Evolutionary conservation across 768 basidiomycete genomes (phyloP), one percentile per base, ranked within the genome.

Genomic region (Cystobasidium ongulense): DNA sequence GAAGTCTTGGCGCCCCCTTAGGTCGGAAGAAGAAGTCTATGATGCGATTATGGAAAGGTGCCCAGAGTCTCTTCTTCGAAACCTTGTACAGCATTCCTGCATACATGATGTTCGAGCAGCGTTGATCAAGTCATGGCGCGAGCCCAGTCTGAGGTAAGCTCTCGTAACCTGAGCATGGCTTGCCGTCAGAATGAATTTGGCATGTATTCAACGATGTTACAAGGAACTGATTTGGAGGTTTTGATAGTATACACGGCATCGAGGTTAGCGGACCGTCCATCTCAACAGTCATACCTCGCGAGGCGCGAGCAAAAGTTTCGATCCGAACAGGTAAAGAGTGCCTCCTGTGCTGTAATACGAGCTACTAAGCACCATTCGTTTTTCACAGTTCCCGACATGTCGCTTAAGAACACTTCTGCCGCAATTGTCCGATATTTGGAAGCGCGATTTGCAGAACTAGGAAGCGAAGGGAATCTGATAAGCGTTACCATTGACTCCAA

Each of bases 131-230:
- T 36, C 68, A 31, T 71, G 57, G 57, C 57, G 57, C 50, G 29
- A 71, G 7, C 68, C 68, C 7, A 71, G 68, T 38, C 31, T 71
- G 17, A 71, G 68, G 68, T 71, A 27, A 36, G 68, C 52, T n/a
- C n/a, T n/a, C n/a, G n/a, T n/a, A n/a, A n/a, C n/a, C n/a, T n/a
- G n/a, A n/a, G n/a, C n/a, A n/a, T n/a, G n/a, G n/a, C n/a, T n/a
- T n/a, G n/a, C n/a, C n/a, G n/a, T n/a, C n/a, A n/a, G n/a, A n/a
- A n/a, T n/a, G n/a, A n/a, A n/a, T n/a, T n/a, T n/a, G n/a, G n/a
- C n/a, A n/a, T n/a, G n/a, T n/a, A n/a, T n/a, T n/a, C n/a, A n/a
- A n/a, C n/a, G n/a, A n/a, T n/a, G n/a, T n/a, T n/a, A n/a, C n/a
- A n/a, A n/a, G n/a, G n/a, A n/a, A n/a, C n/a, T n/a, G n/a, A n/a